phyloP scores from a whole-genome alignment of 495 filamentous ascomycete species.

The Amorphotheca resinae region DNA sequence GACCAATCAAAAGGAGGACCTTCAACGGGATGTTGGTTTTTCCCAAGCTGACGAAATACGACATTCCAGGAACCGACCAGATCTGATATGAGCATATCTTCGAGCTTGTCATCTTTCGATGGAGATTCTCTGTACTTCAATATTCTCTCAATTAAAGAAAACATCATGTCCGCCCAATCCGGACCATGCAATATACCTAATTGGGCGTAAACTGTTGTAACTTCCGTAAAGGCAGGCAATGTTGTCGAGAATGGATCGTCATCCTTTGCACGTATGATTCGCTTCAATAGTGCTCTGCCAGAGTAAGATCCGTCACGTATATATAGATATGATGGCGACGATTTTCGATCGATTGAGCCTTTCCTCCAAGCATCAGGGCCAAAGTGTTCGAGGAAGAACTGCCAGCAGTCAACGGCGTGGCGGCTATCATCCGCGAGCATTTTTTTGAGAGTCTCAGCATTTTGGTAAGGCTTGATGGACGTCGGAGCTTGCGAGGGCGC shows the following conservation, averaged over 20 bases:
- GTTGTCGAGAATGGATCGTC: conserved; percentile 21
- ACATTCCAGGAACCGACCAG: conserved; percentile 19
- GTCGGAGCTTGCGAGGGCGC: neutral
- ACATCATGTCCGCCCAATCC: conserved; percentile 13
- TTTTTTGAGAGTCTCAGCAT: conserved; percentile 24
- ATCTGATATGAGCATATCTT: conserved; percentile 8
- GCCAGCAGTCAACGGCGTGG: conserved; percentile 24
- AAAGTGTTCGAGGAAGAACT: conserved; percentile 27
- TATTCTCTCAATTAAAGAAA: conserved; percentile 8
- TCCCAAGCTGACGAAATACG: conserved; percentile 10
- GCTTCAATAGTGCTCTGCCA: conserved; percentile 18
- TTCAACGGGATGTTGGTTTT: neutral
- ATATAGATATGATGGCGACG: conserved; percentile 8
- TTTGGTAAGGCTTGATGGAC: conserved; percentile 17
- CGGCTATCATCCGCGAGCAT: conserved; percentile 23
- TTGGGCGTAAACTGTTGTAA: conserved; percentile 27
- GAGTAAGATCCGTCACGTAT: neutral
- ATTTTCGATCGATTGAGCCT: neutral
- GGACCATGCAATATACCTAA: conserved; percentile 8
- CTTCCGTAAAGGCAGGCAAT: conserved; percentile 28
- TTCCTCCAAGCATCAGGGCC: conserved; percentile 5
- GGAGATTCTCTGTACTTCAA: neutral
- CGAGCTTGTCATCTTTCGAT: neutral
- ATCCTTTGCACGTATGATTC: conserved; percentile 23
- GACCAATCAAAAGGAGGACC: conserved; percentile 14